Percentiles rank a stretch among this genome's conserved stretches.
phyloP scores from a whole-genome alignment of 495 filamentous ascomycete genomes.

The Daldinia childiae region DNA sequence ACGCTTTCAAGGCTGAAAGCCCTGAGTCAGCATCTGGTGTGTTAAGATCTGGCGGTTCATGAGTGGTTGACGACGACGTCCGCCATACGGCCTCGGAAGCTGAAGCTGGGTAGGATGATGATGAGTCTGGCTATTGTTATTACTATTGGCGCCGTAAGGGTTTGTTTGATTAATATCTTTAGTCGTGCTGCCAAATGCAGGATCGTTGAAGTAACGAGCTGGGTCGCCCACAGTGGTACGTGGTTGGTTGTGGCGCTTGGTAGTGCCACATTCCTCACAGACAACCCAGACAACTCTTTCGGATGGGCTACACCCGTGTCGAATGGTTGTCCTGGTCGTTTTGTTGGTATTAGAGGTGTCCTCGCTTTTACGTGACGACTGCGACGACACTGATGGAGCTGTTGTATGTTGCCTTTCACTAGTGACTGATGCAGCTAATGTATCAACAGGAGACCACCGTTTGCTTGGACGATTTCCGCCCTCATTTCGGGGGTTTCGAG shows the following conservation, averaged over 20 bases:
- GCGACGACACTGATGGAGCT: slow-evolving; percentile 44
- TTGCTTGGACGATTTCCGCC: slow-evolving; percentile 41
- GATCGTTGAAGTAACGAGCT: slow-evolving; percentile 46
- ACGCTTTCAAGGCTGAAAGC: slow-evolving; percentile 39
- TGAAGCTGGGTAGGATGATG: slow-evolving; percentile 20
- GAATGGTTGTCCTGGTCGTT: slow-evolving; percentile 38
- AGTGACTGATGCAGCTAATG: slow-evolving; percentile 33
- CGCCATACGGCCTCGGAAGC: slow-evolving; percentile 36
- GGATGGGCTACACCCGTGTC: slow-evolving; percentile 41
- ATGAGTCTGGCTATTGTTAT: slow-evolving; percentile 13
- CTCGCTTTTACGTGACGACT: slow-evolving; percentile 37
- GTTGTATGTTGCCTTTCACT: slow-evolving; percentile 32
- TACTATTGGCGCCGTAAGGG: slow-evolving; percentile 3
- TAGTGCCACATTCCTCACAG: slow-evolving; percentile 47
- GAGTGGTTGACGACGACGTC: slow-evolving; percentile 44
- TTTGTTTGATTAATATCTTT: slow-evolving; percentile 10
- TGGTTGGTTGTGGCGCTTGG: slow-evolving; percentile 43
- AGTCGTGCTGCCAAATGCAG: slow-evolving; percentile 18
- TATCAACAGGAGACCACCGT: slow-evolving; percentile 46
- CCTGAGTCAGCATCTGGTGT: slow-evolving; percentile 47
- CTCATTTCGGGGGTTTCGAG: slow-evolving; percentile 16
- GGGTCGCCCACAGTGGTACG: slow-evolving; percentile 40
- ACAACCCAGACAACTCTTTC: slow-evolving; percentile 47
- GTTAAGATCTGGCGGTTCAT: slow-evolving; percentile 47
- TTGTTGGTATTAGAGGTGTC: slow-evolving; percentile 38